Percentiles rank a stretch among this genome's conserved stretches.
phyloP scores from a whole-genome alignment of 2,329 filamentous ascomycete genomes.

The Pseudopyrenochaeta lycopersici region DNA sequence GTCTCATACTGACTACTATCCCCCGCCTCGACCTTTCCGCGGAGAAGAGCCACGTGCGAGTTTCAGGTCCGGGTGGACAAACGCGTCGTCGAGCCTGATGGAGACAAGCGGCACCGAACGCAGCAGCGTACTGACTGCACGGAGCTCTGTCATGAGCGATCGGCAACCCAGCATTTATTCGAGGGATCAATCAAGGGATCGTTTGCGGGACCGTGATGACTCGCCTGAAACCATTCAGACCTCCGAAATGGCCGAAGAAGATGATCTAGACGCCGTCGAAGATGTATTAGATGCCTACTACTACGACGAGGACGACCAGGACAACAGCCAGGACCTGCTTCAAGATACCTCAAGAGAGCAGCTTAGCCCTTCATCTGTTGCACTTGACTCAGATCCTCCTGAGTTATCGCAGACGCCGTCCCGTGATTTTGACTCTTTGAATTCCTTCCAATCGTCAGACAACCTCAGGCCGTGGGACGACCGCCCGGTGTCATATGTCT shows the following conservation, averaged over 20 bases:
- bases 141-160: slow-evolving; percentile 74
- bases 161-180: slow-evolving; percentile 55
- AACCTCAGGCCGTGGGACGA: slow-evolving; percentile 31
- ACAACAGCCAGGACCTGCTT: slow-evolving; percentile 19
- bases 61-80: slow-evolving; percentile 68
- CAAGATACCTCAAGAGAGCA: slow-evolving; percentile 10
- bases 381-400: slow-evolving; percentile 32
- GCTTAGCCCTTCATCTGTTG: slow-evolving; percentile 26
- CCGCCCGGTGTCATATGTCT: slow-evolving; percentile 8
- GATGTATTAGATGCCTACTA: slow-evolving; percentile 70
- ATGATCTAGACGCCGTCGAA: slow-evolving; percentile 62
- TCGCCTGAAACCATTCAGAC: slow-evolving; percentile 40
- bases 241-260: slow-evolving; percentile 36
- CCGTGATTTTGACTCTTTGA: slow-evolving; percentile 33
- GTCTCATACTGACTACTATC: slow-evolving; percentile 46
- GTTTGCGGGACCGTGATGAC: slow-evolving; percentile 36
- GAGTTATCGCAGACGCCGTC: slow-evolving; percentile 40
- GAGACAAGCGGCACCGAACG: slow-evolving; percentile 75
- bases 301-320: slow-evolving; percentile 57
- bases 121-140: slow-evolving; percentile 82
- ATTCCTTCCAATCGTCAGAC: slow-evolving; percentile 34
- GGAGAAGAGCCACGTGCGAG: slow-evolving; percentile 62
- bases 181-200: slow-evolving; percentile 35
- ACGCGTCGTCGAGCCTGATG: slow-evolving; percentile 64
- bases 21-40: slow-evolving; percentile 38